Base-by-base conservation (phyloP, 1,284 basidiomycete genomes). In the Naganishia cerealis region DNA sequence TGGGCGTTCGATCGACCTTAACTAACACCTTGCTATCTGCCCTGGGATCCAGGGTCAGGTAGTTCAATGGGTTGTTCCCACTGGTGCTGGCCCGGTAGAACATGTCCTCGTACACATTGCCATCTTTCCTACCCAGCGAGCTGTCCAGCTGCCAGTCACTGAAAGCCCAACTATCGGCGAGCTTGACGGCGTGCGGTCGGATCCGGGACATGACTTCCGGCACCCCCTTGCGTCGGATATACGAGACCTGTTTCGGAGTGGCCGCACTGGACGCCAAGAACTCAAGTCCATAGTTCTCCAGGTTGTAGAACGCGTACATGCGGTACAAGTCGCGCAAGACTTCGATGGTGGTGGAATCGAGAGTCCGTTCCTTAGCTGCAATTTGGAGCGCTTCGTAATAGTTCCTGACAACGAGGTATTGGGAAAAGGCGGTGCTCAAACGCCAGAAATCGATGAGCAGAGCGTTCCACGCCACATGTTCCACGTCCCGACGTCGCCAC, bases 71-170 rank as follows among this genome's bases (percentile, higher is more conserved):
- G 56, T 68, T 68, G 61, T 48, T 61, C 10, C 59, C 58, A 26
- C 58, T 63, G 3, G 53, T 57, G 33, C 54, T 56, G 9, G 67
- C 67, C 18, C 67, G 54, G 46, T 65, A 65, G 55, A 68, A 90
- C 13, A 91, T 75, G 36, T 84, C 83, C 67, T 90, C 85, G 70
- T 91, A 91, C 15, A 87, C 88, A 13, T 83, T 83, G 0, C 89
- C 89, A 73, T 88, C 84, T 66, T 84, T 83, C 13, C 87, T 84
- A 3, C 89, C 89, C 43, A 71, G 50, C 52, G 43, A 57, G 26
- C 87, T 88, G 72, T 89, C 85, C 8, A 91, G 80, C 65, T 90
- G 86, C 88, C 88, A 91, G 73, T 92, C 89, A 0, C 85, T 83
- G 75, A 89, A 89, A 0, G 87, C 87, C 75, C 91, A 90, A 1